Percentiles rank a stretch among this genome's conserved stretches.
Evolutionary conservation across 345 rosid genomes (phyloP).

Genomic region (Firmiana major): DNA sequence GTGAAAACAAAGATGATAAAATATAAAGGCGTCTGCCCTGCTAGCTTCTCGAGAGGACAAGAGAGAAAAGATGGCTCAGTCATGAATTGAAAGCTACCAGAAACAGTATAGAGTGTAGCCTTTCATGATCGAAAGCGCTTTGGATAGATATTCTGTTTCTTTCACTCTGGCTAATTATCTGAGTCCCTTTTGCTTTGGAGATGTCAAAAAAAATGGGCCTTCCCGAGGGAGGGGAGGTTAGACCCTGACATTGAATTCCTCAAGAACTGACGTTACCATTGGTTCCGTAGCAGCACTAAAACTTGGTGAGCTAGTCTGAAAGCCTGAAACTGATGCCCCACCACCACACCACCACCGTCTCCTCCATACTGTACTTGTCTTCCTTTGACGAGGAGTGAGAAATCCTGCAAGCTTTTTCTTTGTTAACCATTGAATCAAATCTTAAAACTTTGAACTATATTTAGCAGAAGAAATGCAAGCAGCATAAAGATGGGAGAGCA

Average conservation of each 20-base stretch:
- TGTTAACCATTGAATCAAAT: background rate
- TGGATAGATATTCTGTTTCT: slow-evolving; percentile 4
- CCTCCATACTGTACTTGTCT: background rate
- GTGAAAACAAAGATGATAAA: background rate
- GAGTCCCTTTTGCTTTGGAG: slow-evolving; percentile 10
- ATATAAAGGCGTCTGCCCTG: background rate
- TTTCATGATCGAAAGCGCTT: background rate
- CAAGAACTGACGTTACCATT: slow-evolving; percentile 9
- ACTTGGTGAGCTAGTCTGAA: background rate
- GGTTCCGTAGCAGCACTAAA: background rate
- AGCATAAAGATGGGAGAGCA: background rate
- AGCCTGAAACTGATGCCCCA: background rate
- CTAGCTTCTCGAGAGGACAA: background rate
- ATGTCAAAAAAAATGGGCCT: slow-evolving; percentile 9
- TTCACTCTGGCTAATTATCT: slow-evolving; percentile 8
- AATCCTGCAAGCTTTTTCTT: background rate
- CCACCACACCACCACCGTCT: background rate
- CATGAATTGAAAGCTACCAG: slow-evolving; percentile 3
- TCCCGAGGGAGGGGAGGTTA: slow-evolving; percentile 14
- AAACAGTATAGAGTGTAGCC: background rate
- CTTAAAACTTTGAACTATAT: no score
- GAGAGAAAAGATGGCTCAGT: background rate
- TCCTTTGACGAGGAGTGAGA: background rate
- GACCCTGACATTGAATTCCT: no score
- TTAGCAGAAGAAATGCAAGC: background rate